These are phyloP conservation scores for Penicillium roqueforti DNA, from an alignment of 495 filamentous ascomycete genomes.

Conservation along the genomic window DNA sequence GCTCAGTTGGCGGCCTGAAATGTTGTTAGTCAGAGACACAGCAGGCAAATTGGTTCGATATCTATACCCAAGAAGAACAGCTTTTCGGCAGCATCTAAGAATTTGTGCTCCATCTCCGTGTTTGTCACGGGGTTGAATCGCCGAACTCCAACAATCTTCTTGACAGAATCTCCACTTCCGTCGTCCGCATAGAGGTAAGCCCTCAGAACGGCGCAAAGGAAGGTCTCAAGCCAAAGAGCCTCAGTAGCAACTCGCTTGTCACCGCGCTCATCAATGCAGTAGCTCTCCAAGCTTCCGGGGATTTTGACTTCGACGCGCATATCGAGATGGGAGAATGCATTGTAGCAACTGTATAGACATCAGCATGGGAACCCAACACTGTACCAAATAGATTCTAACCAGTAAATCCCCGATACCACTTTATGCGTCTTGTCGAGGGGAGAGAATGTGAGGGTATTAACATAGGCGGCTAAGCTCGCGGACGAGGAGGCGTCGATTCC, in stretches of 20 bases:
- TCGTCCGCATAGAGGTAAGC: constrained; percentile 97
- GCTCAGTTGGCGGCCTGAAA: constrained; percentile 82
- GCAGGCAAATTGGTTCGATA: not conserved
- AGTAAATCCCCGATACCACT: constrained; percentile 90
- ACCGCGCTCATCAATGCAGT: constrained; percentile 93
- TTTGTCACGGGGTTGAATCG: constrained; percentile 97
- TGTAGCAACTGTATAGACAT: constrained; percentile 73
- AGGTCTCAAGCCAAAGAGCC: constrained; percentile 93
- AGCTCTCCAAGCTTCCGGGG: constrained; percentile 89
- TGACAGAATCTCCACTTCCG: constrained; percentile 83
- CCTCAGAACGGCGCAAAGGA: constrained; percentile 86
- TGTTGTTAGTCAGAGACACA: constrained; percentile 20
- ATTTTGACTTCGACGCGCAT: constrained; percentile 98
- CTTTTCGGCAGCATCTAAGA: constrained; percentile 89
- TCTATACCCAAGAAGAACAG: constrained; percentile 84
- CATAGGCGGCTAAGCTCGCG: constrained; percentile 92
- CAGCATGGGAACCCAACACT: constrained; percentile 18
- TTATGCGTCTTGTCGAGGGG: constrained; percentile 83
- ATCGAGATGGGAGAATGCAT: constrained; percentile 96
- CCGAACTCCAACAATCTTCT: constrained; percentile 88
- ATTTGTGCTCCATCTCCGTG: constrained; percentile 94
- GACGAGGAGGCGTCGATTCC: constrained; percentile 97
- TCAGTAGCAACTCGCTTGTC: constrained; percentile 90
- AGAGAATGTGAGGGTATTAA: constrained; percentile 92
- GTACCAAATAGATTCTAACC: constrained; percentile 47